These are phyloP conservation scores for Lactarius evosmus DNA, from an alignment of 768 basidiomycete genomes.

Conservation along the genomic window DNA sequence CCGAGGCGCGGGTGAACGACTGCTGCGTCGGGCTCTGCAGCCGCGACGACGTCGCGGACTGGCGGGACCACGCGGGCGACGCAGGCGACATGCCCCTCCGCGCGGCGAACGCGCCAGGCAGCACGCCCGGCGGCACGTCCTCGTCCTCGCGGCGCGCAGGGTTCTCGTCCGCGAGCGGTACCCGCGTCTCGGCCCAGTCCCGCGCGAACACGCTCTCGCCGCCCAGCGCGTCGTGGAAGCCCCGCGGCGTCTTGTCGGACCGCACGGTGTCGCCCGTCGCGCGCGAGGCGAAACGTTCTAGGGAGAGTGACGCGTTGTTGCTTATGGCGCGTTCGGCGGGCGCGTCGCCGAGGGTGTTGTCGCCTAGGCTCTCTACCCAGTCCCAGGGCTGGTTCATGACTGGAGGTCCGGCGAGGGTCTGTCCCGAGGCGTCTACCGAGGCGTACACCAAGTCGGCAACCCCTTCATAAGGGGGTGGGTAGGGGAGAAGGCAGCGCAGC, in stretches of 20 bases:
- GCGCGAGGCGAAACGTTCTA: conserved; percentile 66
- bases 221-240: conserved; percentile 61
- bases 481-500: conserved; percentile 55
- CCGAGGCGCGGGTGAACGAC: conserved; percentile 35
- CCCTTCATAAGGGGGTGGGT: conserved; percentile 46
- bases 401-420: conserved; percentile 45
- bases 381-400: conserved; percentile 83
- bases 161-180: conserved; percentile 42
- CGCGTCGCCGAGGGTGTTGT: conserved; percentile 44
- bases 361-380: conserved; percentile 78
- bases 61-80: conserved; percentile 48
- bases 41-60: conserved; percentile 31
- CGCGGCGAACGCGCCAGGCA: conserved; percentile 34
- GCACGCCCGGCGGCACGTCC: conserved; percentile 32
- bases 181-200: conserved; percentile 74
- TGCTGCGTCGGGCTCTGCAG: conserved; percentile 50
- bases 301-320: conserved; percentile 67
- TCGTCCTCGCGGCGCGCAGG: conserved; percentile 31
- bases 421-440: conserved; percentile 53
- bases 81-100: conserved; percentile 46
- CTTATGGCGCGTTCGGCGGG: conserved; percentile 41
- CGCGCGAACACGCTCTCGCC: conserved; percentile 64
- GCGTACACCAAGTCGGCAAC: conserved; percentile 59
- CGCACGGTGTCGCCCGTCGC: conserved; percentile 53
- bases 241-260: conserved; percentile 37